phyloP scores from a whole-genome alignment of 2,329 filamentous ascomycete species.

The Colletotrichum cereale region DNA sequence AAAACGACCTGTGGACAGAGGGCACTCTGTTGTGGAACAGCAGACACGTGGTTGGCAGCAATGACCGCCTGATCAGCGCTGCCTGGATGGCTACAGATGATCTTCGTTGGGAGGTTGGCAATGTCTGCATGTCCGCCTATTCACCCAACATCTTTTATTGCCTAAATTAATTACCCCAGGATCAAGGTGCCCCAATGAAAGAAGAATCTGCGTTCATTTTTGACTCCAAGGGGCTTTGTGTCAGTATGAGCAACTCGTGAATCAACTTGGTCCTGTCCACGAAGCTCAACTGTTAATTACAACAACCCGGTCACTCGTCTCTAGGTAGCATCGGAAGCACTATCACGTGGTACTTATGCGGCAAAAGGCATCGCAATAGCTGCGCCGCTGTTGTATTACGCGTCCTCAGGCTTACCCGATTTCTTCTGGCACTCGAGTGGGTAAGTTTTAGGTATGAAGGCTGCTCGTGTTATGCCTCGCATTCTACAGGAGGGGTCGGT shows the following conservation, averaged over 20 bases:
- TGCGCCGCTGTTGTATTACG: conserved; percentile 9
- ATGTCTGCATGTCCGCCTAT: neutral
- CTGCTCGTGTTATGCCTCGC: conserved; percentile 21
- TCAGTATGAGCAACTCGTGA: conserved; percentile 28
- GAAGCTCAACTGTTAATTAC: conserved; percentile 2
- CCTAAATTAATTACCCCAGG: neutral
- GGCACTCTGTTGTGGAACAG: neutral
- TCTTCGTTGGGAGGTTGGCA: conserved; percentile 2
- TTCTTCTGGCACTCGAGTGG: neutral
- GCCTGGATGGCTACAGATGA: conserved; percentile 8
- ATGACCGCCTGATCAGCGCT: neutral
- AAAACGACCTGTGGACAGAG: conserved; percentile 10
- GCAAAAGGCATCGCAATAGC: conserved; percentile 4
- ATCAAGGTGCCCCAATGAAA: neutral
- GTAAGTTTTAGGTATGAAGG: neutral
- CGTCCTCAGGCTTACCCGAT: neutral
- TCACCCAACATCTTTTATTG: neutral
- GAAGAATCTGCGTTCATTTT: conserved; percentile 15
- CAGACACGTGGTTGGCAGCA: conserved; percentile 20
- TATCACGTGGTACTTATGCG: conserved; percentile 10
- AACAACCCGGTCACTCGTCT: conserved; percentile 1
- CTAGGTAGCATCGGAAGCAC: neutral
- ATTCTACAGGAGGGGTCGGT: conserved; percentile 5
- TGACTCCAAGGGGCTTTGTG: neutral
- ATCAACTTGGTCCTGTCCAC: conserved; percentile 1